These are phyloP conservation scores for Nothopassalora personata DNA, from an alignment of 2,329 filamentous ascomycete species.

Conservation along the genomic window DNA sequence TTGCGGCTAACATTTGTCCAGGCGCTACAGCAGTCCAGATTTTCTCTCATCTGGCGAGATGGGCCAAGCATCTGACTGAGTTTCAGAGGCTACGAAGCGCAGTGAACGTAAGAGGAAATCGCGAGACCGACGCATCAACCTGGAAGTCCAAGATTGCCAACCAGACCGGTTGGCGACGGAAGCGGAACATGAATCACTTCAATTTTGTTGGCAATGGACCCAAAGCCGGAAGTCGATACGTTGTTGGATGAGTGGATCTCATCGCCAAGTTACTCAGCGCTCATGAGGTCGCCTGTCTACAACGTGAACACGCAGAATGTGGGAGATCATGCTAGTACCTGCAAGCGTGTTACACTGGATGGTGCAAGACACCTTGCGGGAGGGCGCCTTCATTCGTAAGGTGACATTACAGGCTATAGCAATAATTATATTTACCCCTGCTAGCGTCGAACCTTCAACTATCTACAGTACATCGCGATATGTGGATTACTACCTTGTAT, in stretches of 20 bases:
- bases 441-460: too few relatives aligned
- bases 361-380: conserved; percentile 57
- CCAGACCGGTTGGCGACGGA: conserved; percentile 47
- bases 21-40: conserved; percentile 39
- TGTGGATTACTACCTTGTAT: too few relatives aligned
- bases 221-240: conserved; percentile 38
- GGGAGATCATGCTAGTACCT: conserved; percentile 42
- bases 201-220: conserved; percentile 33
- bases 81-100: conserved; percentile 43
- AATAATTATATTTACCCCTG: too few relatives aligned
- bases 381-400: conserved; percentile 24
- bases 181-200: conserved; percentile 44
- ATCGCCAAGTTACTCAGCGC: conserved; percentile 24
- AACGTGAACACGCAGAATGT: conserved; percentile 35
- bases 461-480: too few relatives aligned
- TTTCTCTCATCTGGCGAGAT: conserved; percentile 38
- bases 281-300: conserved; percentile 35
- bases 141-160: conserved; percentile 36
- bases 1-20: not conserved
- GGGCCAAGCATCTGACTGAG: conserved; percentile 36
- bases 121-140: conserved; percentile 39
- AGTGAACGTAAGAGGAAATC: conserved; percentile 34
- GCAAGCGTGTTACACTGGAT: conserved; percentile 56
- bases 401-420: too few relatives aligned
- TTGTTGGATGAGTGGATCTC: conserved; percentile 31